Conservation (phyloP, 768 basidiomycete species). For the Asterophora parasitica region DNA sequence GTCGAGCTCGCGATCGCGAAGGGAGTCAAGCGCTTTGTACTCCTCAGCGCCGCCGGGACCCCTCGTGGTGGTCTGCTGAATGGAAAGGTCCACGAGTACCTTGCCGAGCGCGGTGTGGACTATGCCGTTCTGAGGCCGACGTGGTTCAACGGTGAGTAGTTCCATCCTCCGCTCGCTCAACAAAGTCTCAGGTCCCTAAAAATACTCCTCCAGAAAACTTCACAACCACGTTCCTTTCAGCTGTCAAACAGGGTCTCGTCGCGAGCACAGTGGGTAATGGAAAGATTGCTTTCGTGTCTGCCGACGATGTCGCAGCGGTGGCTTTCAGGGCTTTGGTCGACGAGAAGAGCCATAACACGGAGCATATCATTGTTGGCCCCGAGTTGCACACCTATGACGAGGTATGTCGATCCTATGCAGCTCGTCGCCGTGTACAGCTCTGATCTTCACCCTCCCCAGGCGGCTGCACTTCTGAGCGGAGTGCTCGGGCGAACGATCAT, state of each 20-base stretch:
- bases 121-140: conserved; percentile 32
- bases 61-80: conserved; percentile 23
- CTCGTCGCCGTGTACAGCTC: neutral
- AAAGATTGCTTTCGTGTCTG: conserved; percentile 24
- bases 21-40: conserved; percentile 30
- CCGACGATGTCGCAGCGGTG: conserved; percentile 29
- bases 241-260: conserved; percentile 3
- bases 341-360: conserved; percentile 20
- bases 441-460: conserved; percentile 11
- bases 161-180: too few species aligned
- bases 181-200: neutral
- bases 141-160: conserved; percentile 31
- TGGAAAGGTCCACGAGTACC: conserved; percentile 18
- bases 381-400: conserved; percentile 27
- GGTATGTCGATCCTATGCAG: conserved; percentile 13
- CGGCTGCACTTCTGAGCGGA: conserved; percentile 21
- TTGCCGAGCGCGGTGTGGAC: conserved; percentile 26
- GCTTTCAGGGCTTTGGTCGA: conserved; percentile 25
- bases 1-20: conserved; percentile 24
- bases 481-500: conserved; percentile 25
- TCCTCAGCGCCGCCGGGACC: conserved; percentile 18
- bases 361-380: conserved; percentile 28
- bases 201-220: neutral
- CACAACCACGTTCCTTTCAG: neutral
- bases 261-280: conserved; percentile 20